Evolutionary conservation across 257 asterid genomes (phyloP), one percentile per base, ranked within the genome.

Genomic region (Ilex asprella): DNA sequence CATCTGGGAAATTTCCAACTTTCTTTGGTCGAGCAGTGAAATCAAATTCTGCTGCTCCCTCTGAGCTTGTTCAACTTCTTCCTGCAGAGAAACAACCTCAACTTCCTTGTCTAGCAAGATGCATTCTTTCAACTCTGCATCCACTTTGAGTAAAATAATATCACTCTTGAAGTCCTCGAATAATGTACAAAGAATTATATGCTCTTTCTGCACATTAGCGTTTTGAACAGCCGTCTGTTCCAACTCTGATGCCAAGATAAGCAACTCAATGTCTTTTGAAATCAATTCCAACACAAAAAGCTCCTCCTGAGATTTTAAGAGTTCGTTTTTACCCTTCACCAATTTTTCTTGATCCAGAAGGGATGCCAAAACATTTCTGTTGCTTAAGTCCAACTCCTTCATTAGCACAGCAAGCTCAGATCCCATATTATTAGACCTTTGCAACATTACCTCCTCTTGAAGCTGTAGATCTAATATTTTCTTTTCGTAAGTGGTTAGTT

Each of bases 401-500:
- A 85, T 78, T 59, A 93, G 66, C 63, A 54, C 57, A 30, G 82
- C 79, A 66, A 93, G 83, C 60, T 93, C 94, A 69, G 81, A 83
- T 39, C 97, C 96, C 69, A 93, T 76, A 73, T 76, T 80, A 59
- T 81, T 82, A 12, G 96, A 87, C 76, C 86, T 82, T 67, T 81
- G 82, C 78, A 89, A 73, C 95, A 89, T 87, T 73, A 76, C 54
- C 84, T 89, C 95, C 71, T 93, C 97, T 70, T 80, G 94, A 64
- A 63, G 59, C 75, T 82, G 96, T 60, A 93, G 66, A 75, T 81
- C 82, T 47, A 72, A 64, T 70, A 93, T 84, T 77, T 82, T 89
- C 79, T 84, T 77, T 74, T 87, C 89, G 64, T 87, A 89, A 62
- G 76, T 71, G 61, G 75, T 64, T 53, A 93, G 82, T 71, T 82